Base-by-base conservation (phyloP, 495 filamentous ascomycete species). In the Margaritispora aquatica region DNA sequence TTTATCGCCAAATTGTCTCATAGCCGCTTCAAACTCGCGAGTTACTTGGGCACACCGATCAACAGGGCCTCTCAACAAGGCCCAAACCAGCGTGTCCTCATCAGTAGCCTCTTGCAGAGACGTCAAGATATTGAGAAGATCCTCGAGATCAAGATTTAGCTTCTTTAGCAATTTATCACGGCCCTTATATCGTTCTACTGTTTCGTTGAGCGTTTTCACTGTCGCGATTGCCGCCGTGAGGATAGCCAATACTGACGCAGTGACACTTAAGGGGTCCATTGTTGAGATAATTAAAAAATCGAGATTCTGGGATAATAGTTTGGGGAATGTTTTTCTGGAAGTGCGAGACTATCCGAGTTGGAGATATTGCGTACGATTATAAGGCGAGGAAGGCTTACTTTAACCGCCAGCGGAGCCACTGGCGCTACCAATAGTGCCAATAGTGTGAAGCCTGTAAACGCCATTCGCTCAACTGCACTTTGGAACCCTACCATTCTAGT, bases 251-350 rank as follows among this genome's bases (percentile, higher is more conserved):
- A 55, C 41, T 27, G 65, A 69, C 15, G 61, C 66, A 62, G 58
- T 60, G 41, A 71, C 63, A 29, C 67, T 69, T 57, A 69, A 55
- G 57, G 67, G 69, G 59, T 71, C 69, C 63, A 63, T 62, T 60
- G 55, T 66, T 57, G 55, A 48, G 47, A 63, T 34, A 34, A 34
- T 34, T 34, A 13, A 34, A 34, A n/a, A n/a, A 34, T 5, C 29
- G 29, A 34, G 13, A 34, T 34, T 34, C 29, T 34, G 29, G 29
- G 29, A 34, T 34, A 34, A 34, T 34, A 34, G 29, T 13, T 34
- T 34, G 13, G 13, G 29, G 29, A 13, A 34, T 5, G 29, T 34
- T 34, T 34, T 34, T 34, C 29, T 34, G 13, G 29, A 34, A 34
- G 29, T 34, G 29, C 29, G 29, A 34, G 29, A 34, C 5, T 34